A percentile compares a stretch with the other conserved stretches of the same genome.
Conservation (phyloP, 305 asterid genomes). For the Solanum hybrid region DNA sequence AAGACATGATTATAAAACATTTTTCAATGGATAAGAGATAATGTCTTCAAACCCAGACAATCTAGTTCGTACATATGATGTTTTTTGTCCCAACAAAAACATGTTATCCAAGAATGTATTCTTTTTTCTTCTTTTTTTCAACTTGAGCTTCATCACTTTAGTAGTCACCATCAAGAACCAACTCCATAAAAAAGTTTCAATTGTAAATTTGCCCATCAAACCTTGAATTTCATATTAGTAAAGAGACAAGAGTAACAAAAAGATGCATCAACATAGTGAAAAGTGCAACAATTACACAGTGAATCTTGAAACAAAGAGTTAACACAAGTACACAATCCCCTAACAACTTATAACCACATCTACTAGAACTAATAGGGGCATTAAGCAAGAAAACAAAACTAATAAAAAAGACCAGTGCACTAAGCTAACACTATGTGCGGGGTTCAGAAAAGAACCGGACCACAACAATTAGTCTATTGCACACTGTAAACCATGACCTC, state of each 20-base stretch:
- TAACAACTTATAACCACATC: not conserved
- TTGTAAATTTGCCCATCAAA: not conserved
- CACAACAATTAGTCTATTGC: not conserved
- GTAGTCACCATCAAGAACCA: not conserved
- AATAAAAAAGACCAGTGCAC: not conserved
- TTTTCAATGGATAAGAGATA: not conserved
- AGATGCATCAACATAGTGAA: not conserved
- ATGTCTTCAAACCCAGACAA: not conserved
- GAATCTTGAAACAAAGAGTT: constrained; percentile 1
- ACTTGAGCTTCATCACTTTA: not conserved
- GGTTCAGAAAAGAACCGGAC: not conserved
- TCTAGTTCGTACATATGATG: constrained; percentile 1
- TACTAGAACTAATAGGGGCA: not conserved
- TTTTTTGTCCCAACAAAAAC: not conserved
- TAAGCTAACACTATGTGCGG: not conserved
- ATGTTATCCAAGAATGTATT: not conserved
- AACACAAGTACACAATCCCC: not conserved
- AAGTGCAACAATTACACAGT: not conserved
- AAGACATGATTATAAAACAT: not conserved
- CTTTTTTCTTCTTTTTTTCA: not conserved
- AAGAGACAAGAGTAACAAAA: not conserved
- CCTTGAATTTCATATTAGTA: not conserved
- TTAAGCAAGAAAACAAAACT: not conserved
- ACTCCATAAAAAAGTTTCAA: not conserved
- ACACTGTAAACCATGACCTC: not conserved